Percentiles rank a stretch among this genome's conserved stretches.
Evolutionary conservation across 75 land plant genomes (phyloP).

Genomic region (Picea glauca): DNA sequence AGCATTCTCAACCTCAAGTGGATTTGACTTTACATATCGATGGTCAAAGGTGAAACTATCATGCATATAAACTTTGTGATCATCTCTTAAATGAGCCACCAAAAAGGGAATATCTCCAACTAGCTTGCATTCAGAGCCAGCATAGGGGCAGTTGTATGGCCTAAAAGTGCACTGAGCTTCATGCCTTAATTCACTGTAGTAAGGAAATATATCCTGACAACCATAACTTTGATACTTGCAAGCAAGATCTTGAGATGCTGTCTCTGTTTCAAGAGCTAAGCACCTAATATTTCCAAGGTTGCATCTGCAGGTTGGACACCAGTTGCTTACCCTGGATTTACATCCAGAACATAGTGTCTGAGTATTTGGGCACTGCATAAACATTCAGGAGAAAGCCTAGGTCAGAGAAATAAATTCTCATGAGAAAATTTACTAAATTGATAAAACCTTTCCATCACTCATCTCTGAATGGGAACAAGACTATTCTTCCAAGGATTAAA

Average conservation of each 20-base stretch:
- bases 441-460: no score
- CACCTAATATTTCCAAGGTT: background rate
- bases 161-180: conserved; percentile 54
- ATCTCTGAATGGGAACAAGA: no score
- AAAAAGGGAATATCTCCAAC: conserved; percentile 57
- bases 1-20: conserved; percentile 67
- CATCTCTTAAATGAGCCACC: conserved; percentile 55
- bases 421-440: no score
- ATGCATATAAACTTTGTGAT: conserved; percentile 76
- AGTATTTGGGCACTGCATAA: background rate
- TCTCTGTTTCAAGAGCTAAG: background rate
- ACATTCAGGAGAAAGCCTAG: no score
- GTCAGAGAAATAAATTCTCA: no score
- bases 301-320: background rate
- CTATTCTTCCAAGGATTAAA: no score
- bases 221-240: conserved; percentile 51
- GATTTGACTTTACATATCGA: conserved; percentile 63
- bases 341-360: background rate
- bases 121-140: conserved; percentile 61
- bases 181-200: conserved; percentile 55
- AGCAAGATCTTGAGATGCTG: conserved; percentile 53
- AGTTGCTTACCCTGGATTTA: background rate
- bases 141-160: conserved; percentile 67
- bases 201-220: conserved; percentile 56
- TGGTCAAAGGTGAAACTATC: conserved; percentile 63